Base-by-base conservation (phyloP, 1,284 basidiomycete genomes). In the Marasmius tenuissimus region DNA sequence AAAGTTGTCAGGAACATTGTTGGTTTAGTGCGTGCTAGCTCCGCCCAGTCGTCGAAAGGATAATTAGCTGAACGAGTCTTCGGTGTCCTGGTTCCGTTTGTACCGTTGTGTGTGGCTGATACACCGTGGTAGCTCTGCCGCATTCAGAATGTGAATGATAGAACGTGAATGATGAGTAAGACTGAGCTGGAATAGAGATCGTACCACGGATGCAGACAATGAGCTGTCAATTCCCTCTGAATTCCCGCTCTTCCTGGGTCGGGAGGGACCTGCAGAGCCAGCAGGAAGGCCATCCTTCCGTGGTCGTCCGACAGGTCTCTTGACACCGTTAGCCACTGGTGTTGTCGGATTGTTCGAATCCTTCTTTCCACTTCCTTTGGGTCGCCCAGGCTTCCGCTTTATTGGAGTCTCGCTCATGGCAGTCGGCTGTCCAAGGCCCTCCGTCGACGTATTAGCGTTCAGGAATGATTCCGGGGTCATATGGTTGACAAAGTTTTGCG, bases 41-140 rank as follows among this genome's bases (percentile, higher is more conserved):
- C 80, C 0, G 79, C 77, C 89, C 89, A 91, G 58, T 88, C 85
- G 63, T 86, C 84, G 33, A 85, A 79, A 50, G 74, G 69, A 67
- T 76, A 73, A 53, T 73, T 66, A 57, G 68, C 33, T 22, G 57
- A 49, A 33, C 42, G 42, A 3, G 55, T 14, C 9, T 38, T 18
- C 16, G 42, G 18, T 10, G 27, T 47, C n/a, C 27, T 35, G 16
- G n/a, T 33, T 12, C 20, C 33, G 12, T 47, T n/a, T 27, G 27
- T 4, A n/a, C 39, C 20, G 14, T 27, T 20, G 8, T 11, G 40
- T 12, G n/a, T 6, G 35, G 22, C 35, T 35, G 45, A 14, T 7
- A 18, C 37, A 11, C 11, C 34, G 12, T 42, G 49, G 37, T 54
- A 54, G 14, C 33, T 27, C 27, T 27, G 27, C 27, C 27, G 27